Percentiles rank a stretch among this genome's conserved stretches.
Conservation (phyloP, 2,329 filamentous ascomycete species). For the Pyricularia grisea region DNA sequence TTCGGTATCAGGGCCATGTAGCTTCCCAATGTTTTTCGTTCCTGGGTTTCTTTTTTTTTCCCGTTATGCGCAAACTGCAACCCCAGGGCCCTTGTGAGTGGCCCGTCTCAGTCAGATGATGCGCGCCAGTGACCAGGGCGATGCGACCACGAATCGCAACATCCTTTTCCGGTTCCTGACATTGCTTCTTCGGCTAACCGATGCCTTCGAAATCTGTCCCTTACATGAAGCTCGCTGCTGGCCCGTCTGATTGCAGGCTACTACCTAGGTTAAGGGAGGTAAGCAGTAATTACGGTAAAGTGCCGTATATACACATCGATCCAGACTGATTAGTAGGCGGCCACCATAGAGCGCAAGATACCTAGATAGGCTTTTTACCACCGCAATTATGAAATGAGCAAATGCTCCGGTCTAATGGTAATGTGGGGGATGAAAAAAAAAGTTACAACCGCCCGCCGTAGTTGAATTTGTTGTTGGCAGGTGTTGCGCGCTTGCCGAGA, state of each 20-base stretch:
- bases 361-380: neutral
- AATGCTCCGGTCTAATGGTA: neutral
- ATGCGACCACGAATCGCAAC: neutral
- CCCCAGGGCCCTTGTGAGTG: neutral
- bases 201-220: neutral
- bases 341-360: neutral
- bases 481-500: neutral
- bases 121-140: neutral
- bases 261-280: neutral
- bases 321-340: neutral
- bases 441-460: neutral
- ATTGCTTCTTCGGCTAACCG: neutral
- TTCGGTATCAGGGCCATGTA: neutral
- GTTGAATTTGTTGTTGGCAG: neutral
- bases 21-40: neutral
- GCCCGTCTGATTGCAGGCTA: neutral
- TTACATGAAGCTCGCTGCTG: neutral
- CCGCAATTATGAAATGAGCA: neutral
- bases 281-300: no score
- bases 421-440: neutral
- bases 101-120: neutral
- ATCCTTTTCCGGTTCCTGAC: neutral
- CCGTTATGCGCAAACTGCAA: neutral
- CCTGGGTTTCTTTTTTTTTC: neutral
- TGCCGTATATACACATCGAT: neutral